A percentile compares a stretch with the other conserved stretches of the same genome.
Conservation (phyloP, 768 basidiomycete species). For the Xerocomus brunneocitrinus region DNA sequence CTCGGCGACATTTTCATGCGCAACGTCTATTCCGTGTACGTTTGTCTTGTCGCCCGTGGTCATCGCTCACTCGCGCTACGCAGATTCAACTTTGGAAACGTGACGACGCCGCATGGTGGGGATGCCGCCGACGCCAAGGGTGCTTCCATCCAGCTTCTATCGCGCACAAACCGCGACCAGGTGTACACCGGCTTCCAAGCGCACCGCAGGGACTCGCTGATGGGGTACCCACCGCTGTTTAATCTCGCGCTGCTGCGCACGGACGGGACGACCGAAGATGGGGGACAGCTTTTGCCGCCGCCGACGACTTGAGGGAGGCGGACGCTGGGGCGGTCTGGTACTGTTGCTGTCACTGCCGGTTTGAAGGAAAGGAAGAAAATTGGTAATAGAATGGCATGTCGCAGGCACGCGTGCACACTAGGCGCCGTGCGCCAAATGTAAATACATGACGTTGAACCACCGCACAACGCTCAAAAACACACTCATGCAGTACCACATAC, state of each 20-base stretch:
- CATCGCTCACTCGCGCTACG: background rate
- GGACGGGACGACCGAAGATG: constrained; percentile 20
- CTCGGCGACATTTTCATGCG: constrained; percentile 44
- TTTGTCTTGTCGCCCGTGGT: background rate
- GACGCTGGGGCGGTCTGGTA: background rate
- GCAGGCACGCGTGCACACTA: background rate
- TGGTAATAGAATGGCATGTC: background rate
- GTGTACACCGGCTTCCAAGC: constrained; percentile 29
- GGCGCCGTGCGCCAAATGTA: background rate
- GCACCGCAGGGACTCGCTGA: constrained; percentile 12
- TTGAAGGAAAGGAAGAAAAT: background rate
- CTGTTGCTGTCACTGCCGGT: background rate
- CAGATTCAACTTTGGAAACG: constrained; percentile 43
- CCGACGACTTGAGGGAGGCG: background rate
- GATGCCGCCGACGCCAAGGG: constrained; percentile 13
- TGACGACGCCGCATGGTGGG: constrained; percentile 1
- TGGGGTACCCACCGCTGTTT: constrained; percentile 20
- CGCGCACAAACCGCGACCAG: constrained; percentile 32
- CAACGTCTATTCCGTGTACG: constrained; percentile 43
- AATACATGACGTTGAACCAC: background rate
- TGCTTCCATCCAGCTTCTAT: constrained; percentile 40
- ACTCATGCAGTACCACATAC: too few relatives aligned
- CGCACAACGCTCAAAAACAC: too few relatives aligned
- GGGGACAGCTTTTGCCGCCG: constrained; percentile 16
- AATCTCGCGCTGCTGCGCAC: constrained; percentile 17